phyloP scores from a whole-genome alignment of 2,329 filamentous ascomycete genomes.

The Xylariaceae sp. region DNA sequence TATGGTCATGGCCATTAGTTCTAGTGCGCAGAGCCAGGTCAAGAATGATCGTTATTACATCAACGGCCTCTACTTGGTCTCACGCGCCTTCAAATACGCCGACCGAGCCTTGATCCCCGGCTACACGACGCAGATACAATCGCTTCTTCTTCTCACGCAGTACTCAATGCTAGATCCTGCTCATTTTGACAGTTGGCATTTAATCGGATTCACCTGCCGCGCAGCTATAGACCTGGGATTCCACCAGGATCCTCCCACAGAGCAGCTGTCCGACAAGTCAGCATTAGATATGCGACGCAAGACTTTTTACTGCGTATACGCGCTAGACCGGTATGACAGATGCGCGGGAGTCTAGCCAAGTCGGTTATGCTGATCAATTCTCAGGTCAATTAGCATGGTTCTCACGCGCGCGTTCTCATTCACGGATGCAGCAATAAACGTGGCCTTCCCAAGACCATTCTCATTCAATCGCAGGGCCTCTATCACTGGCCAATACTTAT shows the following conservation, averaged over 20 bases:
- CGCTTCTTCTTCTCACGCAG: conserved; percentile 77
- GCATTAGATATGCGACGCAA: conserved; percentile 73
- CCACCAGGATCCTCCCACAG: conserved; percentile 81
- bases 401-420: conserved; percentile 88
- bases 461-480: conserved; percentile 41
- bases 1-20: conserved; percentile 83
- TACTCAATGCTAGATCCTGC: conserved; percentile 87
- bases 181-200: conserved; percentile 90
- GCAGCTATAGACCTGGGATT: conserved; percentile 86
- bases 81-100: conserved; percentile 67
- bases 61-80: conserved; percentile 53
- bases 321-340: conserved; percentile 68
- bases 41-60: conserved; percentile 61
- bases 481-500: conserved; percentile 41
- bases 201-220: conserved; percentile 85
- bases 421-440: conserved; percentile 80
- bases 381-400: conserved; percentile 70
- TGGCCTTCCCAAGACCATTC: conserved; percentile 64
- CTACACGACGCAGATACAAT: conserved; percentile 80
- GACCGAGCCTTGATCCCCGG: conserved; percentile 83
- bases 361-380: conserved; percentile 7
- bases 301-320: conserved; percentile 88
- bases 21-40: conserved; percentile 66
- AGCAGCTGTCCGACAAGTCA: conserved; percentile 61
- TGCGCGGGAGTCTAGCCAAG: neutral